Conservation (phyloP, 1,284 basidiomycete genomes). For the Neolentinus lepideus region DNA sequence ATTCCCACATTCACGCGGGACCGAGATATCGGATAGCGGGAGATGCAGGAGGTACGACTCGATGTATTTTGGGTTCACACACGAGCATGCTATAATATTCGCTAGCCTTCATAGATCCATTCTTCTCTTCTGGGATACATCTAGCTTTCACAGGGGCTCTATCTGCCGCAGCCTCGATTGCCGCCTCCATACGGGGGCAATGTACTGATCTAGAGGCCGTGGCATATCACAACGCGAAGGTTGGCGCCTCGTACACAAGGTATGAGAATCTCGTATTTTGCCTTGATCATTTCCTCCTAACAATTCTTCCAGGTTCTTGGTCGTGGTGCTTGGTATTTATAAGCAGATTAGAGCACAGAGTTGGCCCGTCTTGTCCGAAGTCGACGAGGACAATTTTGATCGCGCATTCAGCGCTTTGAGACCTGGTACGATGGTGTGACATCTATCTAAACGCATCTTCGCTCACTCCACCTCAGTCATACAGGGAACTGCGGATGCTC, state of each 20-base stretch:
- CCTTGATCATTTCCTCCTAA: too few species aligned
- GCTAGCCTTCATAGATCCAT: conserved; percentile 21
- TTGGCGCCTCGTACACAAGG: conserved; percentile 15
- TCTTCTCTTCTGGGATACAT: conserved; percentile 39
- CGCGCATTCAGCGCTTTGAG: conserved; percentile 51
- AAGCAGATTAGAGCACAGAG: conserved; percentile 52
- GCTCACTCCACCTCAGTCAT: too few species aligned
- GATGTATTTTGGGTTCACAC: too few species aligned
- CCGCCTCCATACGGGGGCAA: conserved; percentile 30
- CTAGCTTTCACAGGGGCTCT: conserved; percentile 34
- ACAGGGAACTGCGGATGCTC: conserved; percentile 70
- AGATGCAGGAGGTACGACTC: conserved; percentile 41
- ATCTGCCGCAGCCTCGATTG: conserved; percentile 35
- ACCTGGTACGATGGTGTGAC: conserved; percentile 32
- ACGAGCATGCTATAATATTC: too few species aligned
- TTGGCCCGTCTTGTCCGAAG: conserved; percentile 42
- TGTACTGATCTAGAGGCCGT: conserved; percentile 24
- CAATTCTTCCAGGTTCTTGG: conserved; percentile 42
- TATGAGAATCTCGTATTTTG: too few species aligned
- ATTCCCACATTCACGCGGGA: conserved; percentile 32
- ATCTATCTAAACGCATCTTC: neutral
- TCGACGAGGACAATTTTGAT: conserved; percentile 56
- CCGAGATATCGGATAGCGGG: conserved; percentile 33
- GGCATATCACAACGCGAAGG: conserved; percentile 32
- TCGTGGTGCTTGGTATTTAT: conserved; percentile 63